Conservation (phyloP, 2,329 filamentous ascomycete species). For the Aaosphaeria pasadenensis region DNA sequence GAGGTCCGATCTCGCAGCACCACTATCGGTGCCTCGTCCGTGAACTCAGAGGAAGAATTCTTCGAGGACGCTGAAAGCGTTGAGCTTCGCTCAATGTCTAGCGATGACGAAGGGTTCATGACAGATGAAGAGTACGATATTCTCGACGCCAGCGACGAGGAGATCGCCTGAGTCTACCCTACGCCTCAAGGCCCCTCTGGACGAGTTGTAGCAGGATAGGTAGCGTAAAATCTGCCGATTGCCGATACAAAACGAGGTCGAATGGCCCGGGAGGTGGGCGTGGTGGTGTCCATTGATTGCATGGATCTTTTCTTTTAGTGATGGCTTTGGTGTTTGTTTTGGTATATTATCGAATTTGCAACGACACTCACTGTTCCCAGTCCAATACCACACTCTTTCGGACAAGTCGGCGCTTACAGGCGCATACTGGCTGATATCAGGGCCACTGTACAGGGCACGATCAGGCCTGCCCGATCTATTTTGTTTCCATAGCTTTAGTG, state of each 20-base stretch:
- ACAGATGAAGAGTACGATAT: conserved; percentile 99
- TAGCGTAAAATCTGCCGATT: too few species aligned
- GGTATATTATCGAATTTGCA: background rate
- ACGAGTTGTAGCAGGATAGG: background rate
- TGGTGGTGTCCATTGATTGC: background rate
- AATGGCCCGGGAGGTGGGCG: background rate
- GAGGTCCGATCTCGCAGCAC: conserved; percentile 17
- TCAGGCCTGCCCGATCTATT: background rate
- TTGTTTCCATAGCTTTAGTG: conserved; percentile 15
- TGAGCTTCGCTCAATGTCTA: conserved; percentile 44
- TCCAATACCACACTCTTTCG: background rate
- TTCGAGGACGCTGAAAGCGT: conserved; percentile 60
- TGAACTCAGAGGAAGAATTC: conserved; percentile 50
- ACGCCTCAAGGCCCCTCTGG: background rate
- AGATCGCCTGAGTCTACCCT: conserved; percentile 38
- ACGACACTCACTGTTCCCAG: background rate
- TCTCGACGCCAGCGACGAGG: conserved; percentile 89
- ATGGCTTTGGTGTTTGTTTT: background rate
- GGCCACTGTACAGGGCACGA: background rate
- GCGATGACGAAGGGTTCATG: conserved; percentile 75
- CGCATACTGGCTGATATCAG: background rate
- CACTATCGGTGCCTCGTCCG: conserved; percentile 23
- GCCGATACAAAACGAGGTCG: background rate
- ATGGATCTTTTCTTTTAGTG: background rate
- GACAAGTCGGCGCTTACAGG: background rate